Conservation (phyloP, 2,329 filamentous ascomycete genomes). For the Beauveria sp. region DNA sequence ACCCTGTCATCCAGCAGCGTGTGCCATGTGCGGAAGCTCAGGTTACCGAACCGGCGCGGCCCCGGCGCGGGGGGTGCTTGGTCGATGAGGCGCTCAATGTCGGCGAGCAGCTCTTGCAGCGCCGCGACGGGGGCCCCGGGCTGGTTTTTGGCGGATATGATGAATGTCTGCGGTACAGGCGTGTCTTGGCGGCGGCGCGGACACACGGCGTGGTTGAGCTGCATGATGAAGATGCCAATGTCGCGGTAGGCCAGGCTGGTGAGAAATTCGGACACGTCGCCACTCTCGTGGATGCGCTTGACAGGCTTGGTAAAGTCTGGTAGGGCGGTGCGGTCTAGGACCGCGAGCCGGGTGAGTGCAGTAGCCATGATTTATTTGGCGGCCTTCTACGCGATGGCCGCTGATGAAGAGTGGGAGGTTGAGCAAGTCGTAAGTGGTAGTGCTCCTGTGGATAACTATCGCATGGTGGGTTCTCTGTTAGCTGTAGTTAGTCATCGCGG, state of each 20-base stretch:
- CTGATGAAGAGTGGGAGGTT: background rate
- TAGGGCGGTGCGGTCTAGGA: conserved; percentile 39
- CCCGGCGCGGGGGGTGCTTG: conserved; percentile 79
- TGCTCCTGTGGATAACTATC: background rate
- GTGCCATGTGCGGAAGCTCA: conserved; percentile 83
- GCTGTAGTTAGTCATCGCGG: conserved; percentile 2
- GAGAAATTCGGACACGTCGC: conserved; percentile 76
- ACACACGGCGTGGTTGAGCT: conserved; percentile 82
- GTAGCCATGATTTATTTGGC: background rate
- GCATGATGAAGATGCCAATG: conserved; percentile 78
- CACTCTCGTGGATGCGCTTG: conserved; percentile 79
- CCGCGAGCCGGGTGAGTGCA: conserved; percentile 29
- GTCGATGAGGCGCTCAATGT: conserved; percentile 59
- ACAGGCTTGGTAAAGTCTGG: conserved; percentile 57
- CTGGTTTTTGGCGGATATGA: conserved; percentile 30
- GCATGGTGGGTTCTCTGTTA: background rate
- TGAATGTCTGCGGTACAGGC: conserved; percentile 31
- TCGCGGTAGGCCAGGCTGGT: conserved; percentile 77
- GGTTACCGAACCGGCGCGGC: conserved; percentile 84
- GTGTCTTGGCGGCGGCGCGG: conserved; percentile 48
- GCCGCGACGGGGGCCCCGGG: conserved; percentile 48
- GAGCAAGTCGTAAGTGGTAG: background rate
- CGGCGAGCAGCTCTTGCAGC: conserved; percentile 59
- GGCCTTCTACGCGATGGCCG: background rate
- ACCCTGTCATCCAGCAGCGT: conserved; percentile 56